Conservation (phyloP, 768 basidiomycete species). For the Cubamyces lactineus region DNA sequence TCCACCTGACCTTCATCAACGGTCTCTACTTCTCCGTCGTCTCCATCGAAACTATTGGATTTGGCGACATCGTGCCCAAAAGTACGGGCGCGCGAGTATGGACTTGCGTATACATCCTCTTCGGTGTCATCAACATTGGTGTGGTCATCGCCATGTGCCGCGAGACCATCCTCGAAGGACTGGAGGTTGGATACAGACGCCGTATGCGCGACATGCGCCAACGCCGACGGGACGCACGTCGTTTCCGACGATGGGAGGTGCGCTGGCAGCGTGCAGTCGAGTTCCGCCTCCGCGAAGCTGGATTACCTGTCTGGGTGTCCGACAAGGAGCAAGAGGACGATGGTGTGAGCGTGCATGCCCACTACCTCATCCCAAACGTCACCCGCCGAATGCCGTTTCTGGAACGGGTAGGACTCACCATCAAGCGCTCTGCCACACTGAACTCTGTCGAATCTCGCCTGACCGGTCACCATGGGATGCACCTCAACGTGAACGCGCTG, state of each 20-base stretch:
- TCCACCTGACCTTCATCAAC: conserved; percentile 65
- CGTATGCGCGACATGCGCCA: conserved; percentile 52
- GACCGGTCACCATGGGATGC: conserved; percentile 45
- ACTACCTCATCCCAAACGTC: conserved; percentile 9
- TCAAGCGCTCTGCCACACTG: conserved; percentile 18
- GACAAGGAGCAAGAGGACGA: conserved; percentile 32
- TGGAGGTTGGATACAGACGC: conserved; percentile 64
- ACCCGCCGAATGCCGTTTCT: conserved; percentile 5
- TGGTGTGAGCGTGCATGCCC: conserved; percentile 17
- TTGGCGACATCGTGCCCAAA: conserved; percentile 72
- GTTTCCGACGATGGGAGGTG: conserved; percentile 47
- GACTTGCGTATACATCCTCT: conserved; percentile 55
- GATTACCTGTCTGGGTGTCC: conserved; percentile 57
- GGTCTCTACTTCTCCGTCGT: conserved; percentile 79
- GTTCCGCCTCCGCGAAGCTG: conserved; percentile 58
- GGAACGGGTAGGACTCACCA: conserved; percentile 3
- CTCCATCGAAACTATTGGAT: conserved; percentile 69
- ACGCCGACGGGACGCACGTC: conserved; percentile 46
- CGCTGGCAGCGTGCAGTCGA: conserved; percentile 68
- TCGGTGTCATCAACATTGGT: conserved; percentile 59
- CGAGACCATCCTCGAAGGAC: conserved; percentile 73
- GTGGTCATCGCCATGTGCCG: conserved; percentile 66
- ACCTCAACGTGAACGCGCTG: conserved; percentile 66
- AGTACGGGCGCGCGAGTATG: conserved; percentile 59
- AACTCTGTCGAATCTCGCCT: conserved; percentile 14